Evolutionary conservation across 106 monocot species (phyloP), one percentile per base, ranked within the genome.

Genomic region (Hemerocallis citrina): DNA sequence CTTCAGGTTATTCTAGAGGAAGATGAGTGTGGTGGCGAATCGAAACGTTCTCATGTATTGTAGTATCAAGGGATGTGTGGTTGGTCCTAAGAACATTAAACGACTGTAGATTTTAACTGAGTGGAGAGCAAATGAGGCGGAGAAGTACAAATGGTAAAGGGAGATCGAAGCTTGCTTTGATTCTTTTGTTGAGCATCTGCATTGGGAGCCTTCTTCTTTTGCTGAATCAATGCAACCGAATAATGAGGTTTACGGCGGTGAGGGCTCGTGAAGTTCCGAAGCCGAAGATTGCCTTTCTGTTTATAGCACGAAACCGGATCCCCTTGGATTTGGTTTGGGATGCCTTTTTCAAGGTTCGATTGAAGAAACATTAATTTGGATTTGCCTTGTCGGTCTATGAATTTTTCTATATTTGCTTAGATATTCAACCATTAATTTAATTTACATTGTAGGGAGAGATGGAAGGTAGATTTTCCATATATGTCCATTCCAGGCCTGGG

Each of bases 401-500:
- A n/a, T n/a, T n/a, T n/a, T n/a, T n/a, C n/a, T n/a, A n/a, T n/a
- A n/a, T n/a, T n/a, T n/a, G n/a, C n/a, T n/a, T n/a, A n/a, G n/a
- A n/a, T n/a, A n/a, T n/a, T n/a, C n/a, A n/a, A n/a, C n/a, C n/a
- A n/a, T n/a, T n/a, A n/a, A n/a, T n/a, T n/a, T n/a, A n/a, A n/a
- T 20, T 37, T 10, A 20, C 20, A 7, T 17, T 77, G 60, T 50
- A 92, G 88, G 92, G 79, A 44, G 85, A 88, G 34, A 67, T 75
- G 52, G 84, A 88, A 23, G 72, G 68, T 12, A 85, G 71, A 23
- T 91, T 85, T 65, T 98, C 91, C 20, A 68, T 98, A 20, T 82
- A 63, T 62, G 96, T 88, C 15, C 96, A 98, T 56, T 87, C 96
- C 1, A 68, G 91, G 58, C 96, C 96, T 17, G 96, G 96, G 4